Evolutionary conservation across 169 alveolate species (phyloP).

Genomic region (Eimeria praecox): DNA sequence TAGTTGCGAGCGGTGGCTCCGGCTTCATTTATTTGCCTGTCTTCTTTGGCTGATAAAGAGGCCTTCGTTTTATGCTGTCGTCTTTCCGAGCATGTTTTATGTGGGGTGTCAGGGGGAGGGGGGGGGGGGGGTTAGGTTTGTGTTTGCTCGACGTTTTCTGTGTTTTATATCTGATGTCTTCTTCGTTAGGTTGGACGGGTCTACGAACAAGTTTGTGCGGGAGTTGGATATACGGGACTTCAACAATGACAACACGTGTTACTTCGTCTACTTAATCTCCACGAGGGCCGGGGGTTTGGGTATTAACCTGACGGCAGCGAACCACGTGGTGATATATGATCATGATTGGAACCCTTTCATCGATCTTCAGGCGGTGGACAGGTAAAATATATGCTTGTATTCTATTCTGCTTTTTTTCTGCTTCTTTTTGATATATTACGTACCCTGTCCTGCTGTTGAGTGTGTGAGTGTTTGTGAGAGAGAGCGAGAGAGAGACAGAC

Average conservation of each 20-base stretch:
- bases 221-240: conserved; percentile 95
- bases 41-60: not conserved
- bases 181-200: conserved; percentile 91
- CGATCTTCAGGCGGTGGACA: conserved; percentile 99
- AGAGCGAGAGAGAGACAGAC: too few species aligned
- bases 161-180: not conserved
- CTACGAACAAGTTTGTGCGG: conserved; percentile 93
- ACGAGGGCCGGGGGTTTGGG: conserved; percentile 98
- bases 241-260: conserved; percentile 89
- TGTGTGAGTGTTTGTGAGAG: too few species aligned
- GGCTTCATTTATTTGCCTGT: too few species aligned
- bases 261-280: conserved; percentile 92
- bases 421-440: not conserved
- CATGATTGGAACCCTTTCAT: conserved; percentile 99
- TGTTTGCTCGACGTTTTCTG: not conserved
- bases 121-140: not conserved
- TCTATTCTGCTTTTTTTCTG: not conserved
- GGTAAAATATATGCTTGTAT: conserved; percentile 85
- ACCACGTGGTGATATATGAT: conserved; percentile 99
- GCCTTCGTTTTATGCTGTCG: not conserved
- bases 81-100: too few species aligned
- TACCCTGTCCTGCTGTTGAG: not conserved
- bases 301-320: conserved; percentile 97
- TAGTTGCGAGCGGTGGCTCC: too few species aligned
- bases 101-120: too few species aligned